Percentiles rank a stretch among this genome's conserved stretches.
Evolutionary conservation across 495 filamentous ascomycete genomes (phyloP).

Genomic region (Pyrenula massariospora): DNA sequence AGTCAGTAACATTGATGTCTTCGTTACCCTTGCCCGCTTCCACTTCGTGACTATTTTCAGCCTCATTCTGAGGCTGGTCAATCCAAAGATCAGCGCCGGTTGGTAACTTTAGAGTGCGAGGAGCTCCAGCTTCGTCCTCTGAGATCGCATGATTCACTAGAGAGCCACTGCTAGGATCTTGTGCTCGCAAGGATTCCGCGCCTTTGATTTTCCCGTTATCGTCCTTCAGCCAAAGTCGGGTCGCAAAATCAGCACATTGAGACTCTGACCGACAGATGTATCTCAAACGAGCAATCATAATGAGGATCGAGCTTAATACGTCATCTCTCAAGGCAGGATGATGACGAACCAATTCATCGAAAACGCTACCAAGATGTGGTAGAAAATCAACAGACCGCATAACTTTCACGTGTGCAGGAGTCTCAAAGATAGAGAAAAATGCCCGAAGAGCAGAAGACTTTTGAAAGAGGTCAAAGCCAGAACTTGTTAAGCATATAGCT

Average conservation of each 20-base stretch:
- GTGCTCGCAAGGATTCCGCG: neutral
- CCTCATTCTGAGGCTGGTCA: neutral
- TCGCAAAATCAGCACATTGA: constrained; percentile 55
- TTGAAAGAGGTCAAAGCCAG: constrained; percentile 83
- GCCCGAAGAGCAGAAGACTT: constrained; percentile 67
- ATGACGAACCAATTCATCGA: constrained; percentile 91
- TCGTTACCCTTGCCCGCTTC: constrained; percentile 20
- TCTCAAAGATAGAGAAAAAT: constrained; percentile 93
- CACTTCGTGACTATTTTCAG: neutral
- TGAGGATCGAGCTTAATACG: constrained; percentile 67
- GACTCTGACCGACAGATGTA: constrained; percentile 58
- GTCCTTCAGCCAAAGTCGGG: constrained; percentile 59
- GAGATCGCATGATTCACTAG: constrained; percentile 2
- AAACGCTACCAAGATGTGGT: constrained; percentile 55
- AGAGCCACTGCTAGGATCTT: neutral
- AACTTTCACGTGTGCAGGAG: constrained; percentile 73
- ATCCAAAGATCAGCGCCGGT: neutral
- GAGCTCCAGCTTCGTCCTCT: neutral
- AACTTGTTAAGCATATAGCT: constrained; percentile 81
- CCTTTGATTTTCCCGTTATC: constrained; percentile 20
- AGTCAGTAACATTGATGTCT: constrained; percentile 46
- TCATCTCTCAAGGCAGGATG: constrained; percentile 71
- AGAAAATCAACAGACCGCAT: constrained; percentile 31
- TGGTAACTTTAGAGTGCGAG: neutral
- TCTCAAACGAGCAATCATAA: constrained; percentile 72